Percentiles rank a stretch among this genome's conserved stretches.
Evolutionary conservation across 1,284 basidiomycete species (phyloP).

Genomic region (Boletus semigastroideus): DNA sequence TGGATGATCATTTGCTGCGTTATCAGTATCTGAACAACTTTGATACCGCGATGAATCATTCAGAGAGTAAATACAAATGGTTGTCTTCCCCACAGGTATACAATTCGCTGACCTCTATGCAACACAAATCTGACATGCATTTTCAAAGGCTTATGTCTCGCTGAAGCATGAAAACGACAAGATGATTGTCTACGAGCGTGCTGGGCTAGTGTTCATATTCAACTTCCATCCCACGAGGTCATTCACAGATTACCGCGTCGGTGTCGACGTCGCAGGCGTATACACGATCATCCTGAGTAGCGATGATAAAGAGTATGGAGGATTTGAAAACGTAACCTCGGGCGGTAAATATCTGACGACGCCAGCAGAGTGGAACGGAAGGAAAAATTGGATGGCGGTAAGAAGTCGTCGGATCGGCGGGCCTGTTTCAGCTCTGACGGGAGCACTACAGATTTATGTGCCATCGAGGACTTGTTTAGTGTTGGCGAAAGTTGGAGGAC

Average conservation of each 20-base stretch:
- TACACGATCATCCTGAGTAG: conserved; percentile 82
- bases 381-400: conserved; percentile 89
- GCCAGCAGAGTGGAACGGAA: conserved; percentile 86
- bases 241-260: conserved; percentile 92
- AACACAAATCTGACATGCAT: conserved; percentile 16
- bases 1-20: conserved; percentile 82
- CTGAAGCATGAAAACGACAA: conserved; percentile 94
- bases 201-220: conserved; percentile 91
- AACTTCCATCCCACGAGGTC: conserved; percentile 92
- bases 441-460: conserved; percentile 65
- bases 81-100: conserved; percentile 76
- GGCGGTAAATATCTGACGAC: conserved; percentile 78
- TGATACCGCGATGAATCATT: conserved; percentile 90
- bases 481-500: conserved; percentile 46
- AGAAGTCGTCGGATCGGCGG: conserved; percentile 16
- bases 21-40: conserved; percentile 95
- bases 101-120: background rate
- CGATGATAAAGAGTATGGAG: conserved; percentile 87
- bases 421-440: conserved; percentile 6
- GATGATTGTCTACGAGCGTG: conserved; percentile 91
- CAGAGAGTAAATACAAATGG: conserved; percentile 83
- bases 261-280: conserved; percentile 84
- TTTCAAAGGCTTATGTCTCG: conserved; percentile 77
- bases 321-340: conserved; percentile 79
- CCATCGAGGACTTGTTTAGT: conserved; percentile 77